Base-by-base conservation (phyloP, 2,329 filamentous ascomycete species). In the Trichoderma arundinaceum region DNA sequence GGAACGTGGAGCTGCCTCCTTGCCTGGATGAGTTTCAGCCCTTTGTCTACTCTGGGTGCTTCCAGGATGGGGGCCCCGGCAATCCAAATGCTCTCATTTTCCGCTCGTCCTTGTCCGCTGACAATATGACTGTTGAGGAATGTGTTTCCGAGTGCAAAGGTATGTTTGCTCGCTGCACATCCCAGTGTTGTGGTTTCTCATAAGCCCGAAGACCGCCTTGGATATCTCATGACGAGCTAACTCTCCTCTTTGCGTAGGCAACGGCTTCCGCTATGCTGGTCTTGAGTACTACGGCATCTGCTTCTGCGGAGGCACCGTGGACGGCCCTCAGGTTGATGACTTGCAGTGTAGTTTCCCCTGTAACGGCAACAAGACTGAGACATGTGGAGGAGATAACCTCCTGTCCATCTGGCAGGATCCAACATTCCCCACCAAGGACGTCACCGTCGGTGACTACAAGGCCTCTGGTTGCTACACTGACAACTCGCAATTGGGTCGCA, bases 381-480 rank as follows among this genome's bases (percentile, higher is more conserved):
- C 67, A 32, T 86, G 84, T 67, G 84, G 84, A 62, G 81, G 82
- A 19, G 76, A 80, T 63, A 76, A 77, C 8, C 71, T 74, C 35
- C 80, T 86, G 66, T 83, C 83, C 1, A 67, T 83, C 71, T 84
- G 77, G 71, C 75, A 81, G 70, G 83, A 85, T 57, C 78, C 81
- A 4, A 84, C 81, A 35, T 84, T 82, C 69, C 72, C 78, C 53
- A 76, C 78, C 28, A 75, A 76, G 67, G 81, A 83, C 58, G 74
- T 82, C 32, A 82, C 80, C 28, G 77, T 83, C 51, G 78, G 79
- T 61, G 79, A 82, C 52, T 91, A 88, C 80, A 78, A 79, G 49
- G 83, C 86, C 69, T 73, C 84, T n/a, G 89, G 89, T 64, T 92
- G 89, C 77, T 89, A 84, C 71, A 80, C 77, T 33, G 84, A 85